Conservation (phyloP, 345 rosid species). For the Citrus inodora region DNA sequence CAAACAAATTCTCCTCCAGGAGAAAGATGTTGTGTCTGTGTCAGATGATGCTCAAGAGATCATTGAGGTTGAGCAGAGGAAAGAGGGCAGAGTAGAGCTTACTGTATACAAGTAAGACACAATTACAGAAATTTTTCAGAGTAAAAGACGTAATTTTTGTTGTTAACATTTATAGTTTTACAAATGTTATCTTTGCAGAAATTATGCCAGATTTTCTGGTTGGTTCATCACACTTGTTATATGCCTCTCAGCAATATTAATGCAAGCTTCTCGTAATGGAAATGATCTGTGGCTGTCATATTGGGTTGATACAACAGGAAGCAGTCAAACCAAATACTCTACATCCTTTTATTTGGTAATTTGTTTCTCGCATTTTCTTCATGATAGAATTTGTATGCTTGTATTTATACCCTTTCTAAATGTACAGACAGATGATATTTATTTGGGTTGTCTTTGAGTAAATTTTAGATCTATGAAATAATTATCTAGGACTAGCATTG, state of each 20-base stretch:
- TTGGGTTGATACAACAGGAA: conserved; percentile 82
- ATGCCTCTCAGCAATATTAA: conserved; percentile 67
- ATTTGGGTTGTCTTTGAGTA: not conserved
- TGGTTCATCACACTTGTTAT: conserved; percentile 62
- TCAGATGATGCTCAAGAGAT: conserved; percentile 48
- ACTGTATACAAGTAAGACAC: conserved; percentile 64
- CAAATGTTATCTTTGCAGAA: conserved; percentile 45
- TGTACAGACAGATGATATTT: not conserved
- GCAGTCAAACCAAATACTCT: conserved; percentile 40
- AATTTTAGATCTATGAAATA: not conserved
- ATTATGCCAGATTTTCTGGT: conserved; percentile 75
- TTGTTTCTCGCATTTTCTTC: not conserved
- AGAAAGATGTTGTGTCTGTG: conserved; percentile 26
- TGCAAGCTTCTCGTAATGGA: conserved; percentile 96
- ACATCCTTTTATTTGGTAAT: conserved; percentile 79
- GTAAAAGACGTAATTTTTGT: not conserved
- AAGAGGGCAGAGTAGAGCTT: conserved; percentile 81
- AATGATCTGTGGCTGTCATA: conserved; percentile 90
- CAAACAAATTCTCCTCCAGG: conserved; percentile 18
- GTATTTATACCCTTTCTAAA: not conserved
- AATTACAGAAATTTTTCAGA: not conserved
- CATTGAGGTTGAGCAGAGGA: conserved; percentile 62
- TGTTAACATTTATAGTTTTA: not conserved
- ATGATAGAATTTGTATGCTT: not conserved
- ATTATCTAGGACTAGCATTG: not conserved